These are phyloP conservation scores for Diutina scorzettiae DNA, from an alignment of 1,139 yeast genomes.

Conservation along the genomic window DNA sequence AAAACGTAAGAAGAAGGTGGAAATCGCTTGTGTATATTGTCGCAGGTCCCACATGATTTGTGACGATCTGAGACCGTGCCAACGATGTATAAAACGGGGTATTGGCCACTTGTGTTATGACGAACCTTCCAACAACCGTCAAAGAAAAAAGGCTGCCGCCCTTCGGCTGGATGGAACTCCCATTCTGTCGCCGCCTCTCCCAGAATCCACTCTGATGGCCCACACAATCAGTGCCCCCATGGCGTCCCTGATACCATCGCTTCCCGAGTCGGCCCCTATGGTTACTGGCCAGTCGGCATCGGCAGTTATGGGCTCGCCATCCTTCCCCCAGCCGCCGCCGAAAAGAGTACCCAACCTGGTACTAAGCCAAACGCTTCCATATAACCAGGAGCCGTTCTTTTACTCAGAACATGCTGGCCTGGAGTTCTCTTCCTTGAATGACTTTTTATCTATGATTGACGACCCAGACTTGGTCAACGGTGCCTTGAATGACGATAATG, in stretches of 20 bases:
- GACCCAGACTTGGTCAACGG: slow-evolving; percentile 44
- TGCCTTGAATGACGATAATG: background rate
- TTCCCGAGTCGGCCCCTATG: background rate
- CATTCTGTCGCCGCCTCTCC: background rate
- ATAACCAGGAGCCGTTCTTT: slow-evolving; percentile 64
- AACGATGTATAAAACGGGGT: slow-evolving; percentile 75
- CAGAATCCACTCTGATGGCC: background rate
- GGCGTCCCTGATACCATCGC: background rate
- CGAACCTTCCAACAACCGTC: slow-evolving; percentile 43
- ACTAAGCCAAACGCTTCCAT: slow-evolving; percentile 32
- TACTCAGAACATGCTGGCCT: slow-evolving; percentile 89
- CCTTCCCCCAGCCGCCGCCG: background rate
- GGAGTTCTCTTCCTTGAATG: slow-evolving; percentile 83
- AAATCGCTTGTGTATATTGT: slow-evolving; percentile 80
- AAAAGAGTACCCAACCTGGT: background rate
- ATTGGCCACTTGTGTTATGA: slow-evolving; percentile 87
- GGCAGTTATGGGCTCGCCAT: background rate
- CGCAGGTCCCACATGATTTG: slow-evolving; percentile 93
- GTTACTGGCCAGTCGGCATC: background rate
- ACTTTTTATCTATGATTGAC: slow-evolving; percentile 81
- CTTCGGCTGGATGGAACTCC: background rate
- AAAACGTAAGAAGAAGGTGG: slow-evolving; percentile 43
- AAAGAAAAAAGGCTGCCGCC: slow-evolving; percentile 19
- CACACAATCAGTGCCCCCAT: background rate
- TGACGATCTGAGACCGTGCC: slow-evolving; percentile 78